Percentiles rank a stretch among this genome's conserved stretches.
These are phyloP conservation scores for Marchantia polymorpha DNA, from an alignment of 225 moss, liverwort and hornwort genomes.

Conservation along the genomic window DNA sequence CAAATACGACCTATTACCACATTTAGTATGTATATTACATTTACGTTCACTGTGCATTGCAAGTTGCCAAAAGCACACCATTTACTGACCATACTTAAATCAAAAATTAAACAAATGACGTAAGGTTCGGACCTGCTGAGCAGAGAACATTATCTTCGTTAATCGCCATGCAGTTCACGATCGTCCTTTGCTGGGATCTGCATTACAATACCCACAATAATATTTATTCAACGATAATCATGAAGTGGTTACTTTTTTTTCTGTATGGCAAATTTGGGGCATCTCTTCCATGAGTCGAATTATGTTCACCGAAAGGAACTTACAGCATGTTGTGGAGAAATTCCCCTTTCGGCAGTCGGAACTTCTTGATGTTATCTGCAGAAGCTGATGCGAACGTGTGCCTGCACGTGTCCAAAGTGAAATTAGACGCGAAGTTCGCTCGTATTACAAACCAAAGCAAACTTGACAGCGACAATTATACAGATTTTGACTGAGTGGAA, in stretches of 20 bases:
- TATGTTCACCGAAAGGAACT: constrained; percentile 19
- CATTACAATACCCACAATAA: constrained; percentile 3
- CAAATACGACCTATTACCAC: background rate
- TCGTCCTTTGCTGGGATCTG: constrained; percentile 99
- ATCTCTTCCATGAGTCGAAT: background rate
- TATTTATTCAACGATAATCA: background rate
- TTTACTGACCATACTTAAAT: background rate
- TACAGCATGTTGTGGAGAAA: constrained; percentile 99
- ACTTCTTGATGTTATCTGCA: constrained; percentile 98
- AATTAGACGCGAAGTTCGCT: background rate
- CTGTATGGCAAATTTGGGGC: too few relatives aligned
- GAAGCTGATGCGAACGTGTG: constrained; percentile 98
- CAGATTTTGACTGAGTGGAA: background rate
- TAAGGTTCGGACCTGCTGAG: constrained; percentile 65
- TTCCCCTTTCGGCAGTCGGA: constrained; percentile 84
- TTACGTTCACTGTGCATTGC: background rate
- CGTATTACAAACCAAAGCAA: background rate
- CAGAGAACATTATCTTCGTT: constrained; percentile 98
- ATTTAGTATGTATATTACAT: background rate
- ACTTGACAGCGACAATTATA: background rate
- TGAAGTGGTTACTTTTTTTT: too few relatives aligned
- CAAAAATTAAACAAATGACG: background rate
- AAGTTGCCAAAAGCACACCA: background rate
- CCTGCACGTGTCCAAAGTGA: constrained; percentile 30
- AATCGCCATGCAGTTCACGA: constrained; percentile 98